phyloP scores from a whole-genome alignment of 139 green algal species.

The Chlamydomonas applanata region DNA sequence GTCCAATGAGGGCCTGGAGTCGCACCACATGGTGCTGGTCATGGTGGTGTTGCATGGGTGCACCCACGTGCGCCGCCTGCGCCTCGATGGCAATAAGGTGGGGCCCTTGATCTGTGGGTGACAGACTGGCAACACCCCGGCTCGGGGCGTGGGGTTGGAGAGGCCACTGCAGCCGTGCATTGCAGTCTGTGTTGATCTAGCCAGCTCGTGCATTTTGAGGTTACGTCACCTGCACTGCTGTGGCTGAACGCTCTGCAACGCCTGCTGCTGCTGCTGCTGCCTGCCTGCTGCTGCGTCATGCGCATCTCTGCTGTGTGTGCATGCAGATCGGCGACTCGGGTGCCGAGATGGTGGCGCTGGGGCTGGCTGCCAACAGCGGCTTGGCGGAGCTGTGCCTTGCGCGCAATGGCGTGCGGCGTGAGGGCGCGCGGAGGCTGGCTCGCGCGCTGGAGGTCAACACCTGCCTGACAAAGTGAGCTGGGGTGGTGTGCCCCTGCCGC shows the following conservation, averaged over 20 bases:
- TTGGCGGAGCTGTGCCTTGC: constrained; percentile 3
- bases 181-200: no score
- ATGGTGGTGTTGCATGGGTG: constrained; percentile 22
- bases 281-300: background rate
- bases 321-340: constrained; percentile 17
- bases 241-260: background rate
- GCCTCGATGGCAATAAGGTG: constrained; percentile 28
- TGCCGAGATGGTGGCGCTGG: constrained; percentile 10
- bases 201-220: no score
- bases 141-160: no score
- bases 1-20: constrained; percentile 15
- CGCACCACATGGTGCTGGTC: constrained; percentile 24
- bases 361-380: constrained; percentile 2
- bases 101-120: background rate
- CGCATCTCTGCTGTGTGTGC: background rate
- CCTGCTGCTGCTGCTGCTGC: background rate
- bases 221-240: no score
- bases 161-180: no score
- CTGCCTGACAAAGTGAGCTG: background rate
- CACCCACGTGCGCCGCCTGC: constrained; percentile 13
- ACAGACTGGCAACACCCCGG: no score
- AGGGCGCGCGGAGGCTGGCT: background rate
- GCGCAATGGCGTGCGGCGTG: background rate
- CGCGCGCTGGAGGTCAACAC: background rate
- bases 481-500: background rate